Percentiles rank a stretch among this genome's conserved stretches.
These are phyloP conservation scores for Nicotiana otophora DNA, from an alignment of 257 asterid species.

Conservation along the genomic window DNA sequence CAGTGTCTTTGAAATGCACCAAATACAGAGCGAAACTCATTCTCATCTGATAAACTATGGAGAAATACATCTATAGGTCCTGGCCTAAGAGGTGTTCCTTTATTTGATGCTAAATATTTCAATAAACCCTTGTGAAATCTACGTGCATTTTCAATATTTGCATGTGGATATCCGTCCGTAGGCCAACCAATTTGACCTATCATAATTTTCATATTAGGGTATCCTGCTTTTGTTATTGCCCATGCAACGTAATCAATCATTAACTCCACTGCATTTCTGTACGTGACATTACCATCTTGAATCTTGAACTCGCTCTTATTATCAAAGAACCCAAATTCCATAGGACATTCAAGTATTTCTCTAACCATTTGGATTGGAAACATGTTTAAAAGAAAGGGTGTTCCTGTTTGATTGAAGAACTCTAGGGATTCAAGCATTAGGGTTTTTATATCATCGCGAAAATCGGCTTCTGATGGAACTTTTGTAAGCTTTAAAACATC, in stretches of 20 bases:
- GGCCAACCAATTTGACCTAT: constrained; percentile 61
- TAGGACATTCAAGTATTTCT: constrained; percentile 6
- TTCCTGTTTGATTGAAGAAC: constrained; percentile 5
- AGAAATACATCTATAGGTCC: constrained; percentile 33
- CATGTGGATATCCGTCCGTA: constrained; percentile 36
- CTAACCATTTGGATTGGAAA: constrained; percentile 29
- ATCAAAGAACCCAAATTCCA: constrained; percentile 36
- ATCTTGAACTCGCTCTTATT: constrained; percentile 17
- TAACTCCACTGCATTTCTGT: constrained; percentile 39
- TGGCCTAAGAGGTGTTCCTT: constrained; percentile 42
- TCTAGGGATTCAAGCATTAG: constrained; percentile 17
- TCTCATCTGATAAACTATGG: constrained; percentile 40
- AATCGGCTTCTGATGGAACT: constrained; percentile 36
- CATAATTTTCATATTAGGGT: constrained; percentile 15
- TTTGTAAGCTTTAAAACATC: constrained; percentile 1
- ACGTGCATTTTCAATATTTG: constrained; percentile 20
- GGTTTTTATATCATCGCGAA: constrained; percentile 28
- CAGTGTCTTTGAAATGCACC: constrained; percentile 43
- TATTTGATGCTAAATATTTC: constrained; percentile 23
- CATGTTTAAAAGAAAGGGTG: constrained; percentile 34
- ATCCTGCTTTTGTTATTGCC: constrained; percentile 34
- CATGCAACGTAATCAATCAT: constrained; percentile 29
- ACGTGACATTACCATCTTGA: constrained; percentile 19
- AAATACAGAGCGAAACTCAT: not conserved
- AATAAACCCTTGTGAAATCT: constrained; percentile 28